These are phyloP conservation scores for Lichtheimia ornata DNA, from an alignment of 371 early-diverging fungal species.

Conservation along the genomic window DNA sequence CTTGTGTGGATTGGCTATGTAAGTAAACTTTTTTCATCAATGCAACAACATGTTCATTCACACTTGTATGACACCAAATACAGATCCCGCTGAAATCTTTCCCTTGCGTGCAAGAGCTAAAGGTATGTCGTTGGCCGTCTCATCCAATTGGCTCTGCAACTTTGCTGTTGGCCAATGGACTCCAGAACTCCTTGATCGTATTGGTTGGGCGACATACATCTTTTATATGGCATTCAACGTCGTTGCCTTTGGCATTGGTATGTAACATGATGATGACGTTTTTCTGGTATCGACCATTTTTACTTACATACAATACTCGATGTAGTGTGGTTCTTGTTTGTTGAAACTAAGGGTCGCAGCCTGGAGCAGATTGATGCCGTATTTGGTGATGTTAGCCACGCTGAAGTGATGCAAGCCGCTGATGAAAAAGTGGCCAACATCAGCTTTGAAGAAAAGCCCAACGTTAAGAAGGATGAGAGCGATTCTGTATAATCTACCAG, in stretches of 20 bases:
- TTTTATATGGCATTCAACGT: slow-evolving; percentile 45
- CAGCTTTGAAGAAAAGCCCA: too few species aligned
- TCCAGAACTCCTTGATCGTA: slow-evolving; percentile 40
- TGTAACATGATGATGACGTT: background rate
- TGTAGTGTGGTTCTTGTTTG: slow-evolving; percentile 30
- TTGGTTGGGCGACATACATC: slow-evolving; percentile 63
- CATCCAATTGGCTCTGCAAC: slow-evolving; percentile 63
- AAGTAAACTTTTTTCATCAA: slow-evolving; percentile 16
- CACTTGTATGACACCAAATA: background rate
- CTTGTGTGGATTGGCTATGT: slow-evolving; percentile 43
- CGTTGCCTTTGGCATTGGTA: slow-evolving; percentile 31
- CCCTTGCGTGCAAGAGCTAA: slow-evolving; percentile 43
- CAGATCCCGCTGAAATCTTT: slow-evolving; percentile 66
- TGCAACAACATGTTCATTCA: slow-evolving; percentile 34
- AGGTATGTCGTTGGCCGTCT: slow-evolving; percentile 48
- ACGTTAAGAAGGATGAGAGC: too few species aligned
- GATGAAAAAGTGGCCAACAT: too few species aligned
- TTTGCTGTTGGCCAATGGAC: slow-evolving; percentile 43
- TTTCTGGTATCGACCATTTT: background rate
- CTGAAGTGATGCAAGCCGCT: background rate
- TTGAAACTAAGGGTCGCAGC: slow-evolving; percentile 54
- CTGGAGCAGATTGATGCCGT: slow-evolving; percentile 54
- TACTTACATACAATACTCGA: background rate
- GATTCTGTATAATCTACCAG: too few species aligned
- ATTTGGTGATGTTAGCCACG: slow-evolving; percentile 33